These are phyloP conservation scores for Plasmodium gallinaceum DNA, from an alignment of 169 alveolate species.

Conservation along the genomic window DNA sequence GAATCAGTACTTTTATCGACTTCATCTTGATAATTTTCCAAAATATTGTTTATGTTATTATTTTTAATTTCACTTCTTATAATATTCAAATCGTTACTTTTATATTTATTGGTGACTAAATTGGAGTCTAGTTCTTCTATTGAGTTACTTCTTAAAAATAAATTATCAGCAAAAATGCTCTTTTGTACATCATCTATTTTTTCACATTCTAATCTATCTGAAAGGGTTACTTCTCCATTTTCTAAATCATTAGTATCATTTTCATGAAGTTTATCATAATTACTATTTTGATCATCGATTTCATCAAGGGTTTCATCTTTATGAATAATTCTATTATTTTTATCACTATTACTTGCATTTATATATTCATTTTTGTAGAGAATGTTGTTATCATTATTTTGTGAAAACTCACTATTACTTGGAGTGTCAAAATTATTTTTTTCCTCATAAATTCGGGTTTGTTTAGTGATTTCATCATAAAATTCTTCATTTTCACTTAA, in stretches of 20 bases:
- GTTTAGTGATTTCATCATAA: conserved; percentile 15
- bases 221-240: background rate
- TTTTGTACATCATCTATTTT: background rate
- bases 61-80: conserved; percentile 2
- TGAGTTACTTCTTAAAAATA: conserved; percentile 37
- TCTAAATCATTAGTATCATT: background rate
- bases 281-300: background rate
- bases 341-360: background rate
- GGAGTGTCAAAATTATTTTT: conserved; percentile 6
- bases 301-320: background rate
- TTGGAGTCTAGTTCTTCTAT: conserved; percentile 72
- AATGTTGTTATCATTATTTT: background rate
- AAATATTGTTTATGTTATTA: background rate
- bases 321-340: background rate
- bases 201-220: background rate
- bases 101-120: conserved; percentile 50
- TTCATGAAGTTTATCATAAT: conserved; percentile 6
- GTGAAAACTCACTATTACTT: conserved; percentile 3
- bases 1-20: background rate
- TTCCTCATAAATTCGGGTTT: background rate
- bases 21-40: conserved; percentile 2
- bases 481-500: conserved; percentile 72
- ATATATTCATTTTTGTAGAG: background rate
- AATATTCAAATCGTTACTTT: conserved; percentile 1
- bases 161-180: conserved; percentile 23